Conservation (phyloP, 2,329 filamentous ascomycete genomes). For the Colletotrichum shisoi region DNA sequence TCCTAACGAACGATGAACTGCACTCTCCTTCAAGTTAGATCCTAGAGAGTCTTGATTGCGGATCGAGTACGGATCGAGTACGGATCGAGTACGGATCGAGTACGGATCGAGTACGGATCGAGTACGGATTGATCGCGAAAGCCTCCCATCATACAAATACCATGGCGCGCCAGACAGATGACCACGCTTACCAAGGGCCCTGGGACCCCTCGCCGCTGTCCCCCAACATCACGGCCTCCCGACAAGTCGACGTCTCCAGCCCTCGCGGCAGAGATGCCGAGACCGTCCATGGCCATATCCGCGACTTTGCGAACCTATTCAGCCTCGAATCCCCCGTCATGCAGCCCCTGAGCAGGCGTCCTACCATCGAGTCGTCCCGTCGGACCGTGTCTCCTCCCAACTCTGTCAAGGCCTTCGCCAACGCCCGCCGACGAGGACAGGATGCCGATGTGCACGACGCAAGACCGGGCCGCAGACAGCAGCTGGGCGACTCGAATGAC, state of each 20-base stretch:
- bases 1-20: neutral
- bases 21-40: neutral
- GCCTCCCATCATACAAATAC: too few relatives aligned
- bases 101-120: neutral
- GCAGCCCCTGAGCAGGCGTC: conserved; percentile 52
- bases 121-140: neutral
- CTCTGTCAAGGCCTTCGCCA: conserved; percentile 96
- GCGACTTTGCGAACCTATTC: neutral
- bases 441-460: conserved; percentile 65
- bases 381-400: conserved; percentile 68
- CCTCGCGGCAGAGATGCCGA: conserved; percentile 19
- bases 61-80: too few relatives aligned
- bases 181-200: neutral
- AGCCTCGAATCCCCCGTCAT: conserved; percentile 10
- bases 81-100: too few relatives aligned
- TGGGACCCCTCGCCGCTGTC: neutral
- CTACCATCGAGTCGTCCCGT: conserved; percentile 62
- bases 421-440: conserved; percentile 83
- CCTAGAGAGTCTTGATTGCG: neutral
- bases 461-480: conserved; percentile 46
- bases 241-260: neutral
- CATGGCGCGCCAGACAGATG: conserved; percentile 2
- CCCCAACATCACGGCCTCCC: neutral
- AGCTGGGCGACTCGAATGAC: conserved; percentile 47
- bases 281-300: neutral